Evolutionary conservation across 164 flowering plant species (phyloP), one percentile per base, ranked within the genome.

Genomic region (Chloranthus sessilifolius): DNA sequence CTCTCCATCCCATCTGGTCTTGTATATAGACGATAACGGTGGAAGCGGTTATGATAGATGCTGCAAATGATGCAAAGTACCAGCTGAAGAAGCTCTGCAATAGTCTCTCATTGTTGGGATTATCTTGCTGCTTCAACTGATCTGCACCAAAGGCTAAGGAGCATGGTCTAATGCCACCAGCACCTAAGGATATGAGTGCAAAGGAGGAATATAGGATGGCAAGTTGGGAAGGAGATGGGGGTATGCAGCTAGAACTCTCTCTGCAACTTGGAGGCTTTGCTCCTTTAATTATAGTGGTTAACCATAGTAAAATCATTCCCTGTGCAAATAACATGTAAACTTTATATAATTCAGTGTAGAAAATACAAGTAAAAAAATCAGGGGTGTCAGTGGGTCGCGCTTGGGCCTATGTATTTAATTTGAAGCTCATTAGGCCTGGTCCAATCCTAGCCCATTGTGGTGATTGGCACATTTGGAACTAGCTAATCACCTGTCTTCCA

Each of bases 91-190:
- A 80, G n/a, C 23, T 52, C 79, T 69, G 65, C 21, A 76, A 16
- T 2, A 62, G 28, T 34, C 61, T 58, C 7, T 39, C 50, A 19
- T 67, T 66, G 1, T 62, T 62, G 0, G 65, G 69, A 19, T 72
- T 65, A 1, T 60, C 58, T 8, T 27, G 24, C 2, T 43, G 47
- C 55, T 60, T 33, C 1, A 72, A 25, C 44, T 74, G 54, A 16
- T 77, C 81, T 7, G 81, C 84, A 15, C 79, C 84, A 46, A 79
- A 79, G 9, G 84, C 79, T 23, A 75, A 12, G 5, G 77, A 71
- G 40, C 79, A 78, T 12, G 82, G 63, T 35, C 82, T 57, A 39
- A 72, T 70, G 15, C 77, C 74, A 7, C 79, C 82, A 7, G 82
- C 73, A 25, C 79, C 79, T 0, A 72, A 44, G 5, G 77, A 64